phyloP scores from a whole-genome alignment of 208 protist genomes.

The Leishmania aethiopica region DNA sequence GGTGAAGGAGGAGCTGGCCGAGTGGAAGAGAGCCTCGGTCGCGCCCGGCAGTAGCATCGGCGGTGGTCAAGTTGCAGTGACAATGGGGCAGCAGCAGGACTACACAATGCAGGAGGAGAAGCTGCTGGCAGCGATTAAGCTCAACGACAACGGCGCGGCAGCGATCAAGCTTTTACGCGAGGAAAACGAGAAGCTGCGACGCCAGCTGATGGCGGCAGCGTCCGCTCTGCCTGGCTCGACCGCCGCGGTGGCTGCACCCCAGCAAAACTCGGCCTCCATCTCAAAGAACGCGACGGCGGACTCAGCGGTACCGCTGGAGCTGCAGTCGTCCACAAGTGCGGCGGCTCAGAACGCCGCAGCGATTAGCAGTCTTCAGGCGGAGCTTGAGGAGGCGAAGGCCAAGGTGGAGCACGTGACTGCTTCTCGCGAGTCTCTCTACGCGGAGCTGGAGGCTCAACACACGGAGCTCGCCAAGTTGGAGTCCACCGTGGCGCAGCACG shows the following conservation, averaged over 20 bases:
- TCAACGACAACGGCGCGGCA: constrained; percentile 44
- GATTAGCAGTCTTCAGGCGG: constrained; percentile 27
- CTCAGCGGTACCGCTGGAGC: constrained; percentile 10
- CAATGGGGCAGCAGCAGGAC: constrained; percentile 1
- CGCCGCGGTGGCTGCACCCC: neutral
- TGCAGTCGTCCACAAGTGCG: neutral
- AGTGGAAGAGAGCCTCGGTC: constrained; percentile 3
- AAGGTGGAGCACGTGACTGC: constrained; percentile 38
- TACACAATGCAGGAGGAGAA: constrained; percentile 25
- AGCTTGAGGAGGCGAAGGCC: constrained; percentile 58
- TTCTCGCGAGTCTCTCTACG: constrained; percentile 47
- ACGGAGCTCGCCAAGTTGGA: constrained; percentile 46
- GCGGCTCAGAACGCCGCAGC: neutral
- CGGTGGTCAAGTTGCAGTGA: neutral
- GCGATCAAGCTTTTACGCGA: constrained; percentile 45
- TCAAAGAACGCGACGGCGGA: neutral
- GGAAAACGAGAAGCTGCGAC: constrained; percentile 48
- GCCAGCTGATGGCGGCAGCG: constrained; percentile 17
- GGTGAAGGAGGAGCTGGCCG: constrained; percentile 23
- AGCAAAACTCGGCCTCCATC: neutral
- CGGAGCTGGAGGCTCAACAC: constrained; percentile 57
- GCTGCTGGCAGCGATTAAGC: constrained; percentile 52
- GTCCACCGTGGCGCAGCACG: constrained; percentile 40
- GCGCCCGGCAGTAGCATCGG: neutral
- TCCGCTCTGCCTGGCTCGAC: neutral